A percentile compares a stretch with the other conserved stretches of the same genome.
Conservation (phyloP, 345 rosid species). For the Lenwebbia sp. region DNA sequence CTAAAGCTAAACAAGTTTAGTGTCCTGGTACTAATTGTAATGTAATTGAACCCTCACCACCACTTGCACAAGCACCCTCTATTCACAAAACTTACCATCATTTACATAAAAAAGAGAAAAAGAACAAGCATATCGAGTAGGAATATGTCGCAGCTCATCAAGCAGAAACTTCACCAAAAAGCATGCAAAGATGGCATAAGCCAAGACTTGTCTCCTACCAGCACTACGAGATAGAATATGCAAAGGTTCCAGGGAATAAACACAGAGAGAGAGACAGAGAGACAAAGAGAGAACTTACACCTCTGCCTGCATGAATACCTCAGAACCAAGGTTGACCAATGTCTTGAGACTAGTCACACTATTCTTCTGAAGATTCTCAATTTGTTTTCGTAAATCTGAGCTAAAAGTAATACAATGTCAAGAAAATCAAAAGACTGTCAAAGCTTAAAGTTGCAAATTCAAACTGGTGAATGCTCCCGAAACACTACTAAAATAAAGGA, state of each 20-base stretch:
- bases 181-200: not conserved
- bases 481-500: not conserved
- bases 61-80: not conserved
- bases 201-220: not conserved
- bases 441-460: not conserved
- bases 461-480: not conserved
- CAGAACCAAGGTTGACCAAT: slow-evolving; percentile 90
- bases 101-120: not conserved
- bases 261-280: not conserved
- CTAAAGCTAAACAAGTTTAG: not conserved
- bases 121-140: not conserved
- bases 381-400: slow-evolving; percentile 69
- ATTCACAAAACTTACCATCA: not conserved
- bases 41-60: not conserved
- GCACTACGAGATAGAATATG: not conserved
- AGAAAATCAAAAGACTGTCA: slow-evolving; percentile 1
- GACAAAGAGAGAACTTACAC: slow-evolving; percentile 42
- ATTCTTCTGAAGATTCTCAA: slow-evolving; percentile 68
- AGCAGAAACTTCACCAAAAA: not conserved
- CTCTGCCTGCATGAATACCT: slow-evolving; percentile 89
- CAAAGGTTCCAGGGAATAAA: not conserved
- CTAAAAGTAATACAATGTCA: slow-evolving; percentile 17
- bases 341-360: slow-evolving; percentile 80
- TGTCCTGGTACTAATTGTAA: not conserved
- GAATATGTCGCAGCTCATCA: not conserved